These are phyloP conservation scores for Salix caprea DNA, from an alignment of 345 rosid species.

Conservation along the genomic window DNA sequence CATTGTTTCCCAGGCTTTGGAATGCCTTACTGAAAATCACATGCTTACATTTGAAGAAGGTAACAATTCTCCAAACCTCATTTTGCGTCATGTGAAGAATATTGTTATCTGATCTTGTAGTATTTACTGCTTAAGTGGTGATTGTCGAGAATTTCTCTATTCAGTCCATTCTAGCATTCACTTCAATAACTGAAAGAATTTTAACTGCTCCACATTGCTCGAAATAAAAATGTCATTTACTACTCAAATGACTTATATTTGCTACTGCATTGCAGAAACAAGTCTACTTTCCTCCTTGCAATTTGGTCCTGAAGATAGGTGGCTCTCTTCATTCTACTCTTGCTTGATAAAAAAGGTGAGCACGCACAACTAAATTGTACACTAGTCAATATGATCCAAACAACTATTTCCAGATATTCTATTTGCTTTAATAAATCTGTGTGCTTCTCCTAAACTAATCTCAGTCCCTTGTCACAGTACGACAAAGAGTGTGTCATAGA, in stretches of 20 bases:
- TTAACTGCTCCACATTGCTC: not conserved
- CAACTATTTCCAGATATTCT: slow-evolving; percentile 4
- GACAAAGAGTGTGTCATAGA: slow-evolving; percentile 77
- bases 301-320: slow-evolving; percentile 81
- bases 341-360: slow-evolving; percentile 85
- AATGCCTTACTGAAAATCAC: slow-evolving; percentile 88
- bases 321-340: slow-evolving; percentile 93
- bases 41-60: slow-evolving; percentile 97
- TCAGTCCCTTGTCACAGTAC: slow-evolving; percentile 41
- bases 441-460: slow-evolving; percentile 1
- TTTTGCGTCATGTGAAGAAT: not conserved
- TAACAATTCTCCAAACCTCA: slow-evolving; percentile 20
- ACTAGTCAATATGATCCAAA: not conserved
- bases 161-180: not conserved
- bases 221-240: no score
- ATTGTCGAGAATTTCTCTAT: not conserved
- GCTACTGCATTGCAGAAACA: slow-evolving; percentile 44
- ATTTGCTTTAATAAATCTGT: not conserved
- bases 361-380: not conserved
- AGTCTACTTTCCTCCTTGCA: slow-evolving; percentile 74
- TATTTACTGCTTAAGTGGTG: not conserved
- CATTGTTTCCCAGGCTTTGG: slow-evolving; percentile 71
- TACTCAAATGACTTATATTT: not conserved
- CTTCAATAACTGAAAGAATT: not conserved
- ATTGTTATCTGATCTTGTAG: not conserved